Base-by-base conservation (phyloP, 2,329 filamentous ascomycete genomes). In the Aspergillus sp. region DNA sequence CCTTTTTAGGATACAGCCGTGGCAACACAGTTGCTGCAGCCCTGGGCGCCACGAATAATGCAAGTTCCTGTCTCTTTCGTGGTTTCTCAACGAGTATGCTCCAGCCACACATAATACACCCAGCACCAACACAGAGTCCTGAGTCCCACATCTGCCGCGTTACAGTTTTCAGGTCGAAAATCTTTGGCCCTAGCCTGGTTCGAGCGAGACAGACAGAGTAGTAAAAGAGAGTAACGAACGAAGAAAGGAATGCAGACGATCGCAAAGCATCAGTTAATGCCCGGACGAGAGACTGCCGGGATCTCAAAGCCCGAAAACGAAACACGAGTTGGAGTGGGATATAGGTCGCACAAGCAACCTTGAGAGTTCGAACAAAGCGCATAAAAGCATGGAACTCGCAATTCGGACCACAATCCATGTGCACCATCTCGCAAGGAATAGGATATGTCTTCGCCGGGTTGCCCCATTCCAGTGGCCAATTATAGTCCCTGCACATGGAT, bases 401-500 rank as follows among this genome's bases (percentile, higher is more conserved):
- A 48, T 75, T 88, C 1, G 81, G 75, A 2, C 87, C 85, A 52
- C 76, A 77, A 47, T 85, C 85, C 82, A 89, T 88, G 69, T 95
- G 89, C 3, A 93, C 87, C 54, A 94, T 74, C 64, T 89, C 83
- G 68, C 89, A 95, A 1, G 88, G 88, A 49, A 91, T 85, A 0
- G 88, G 89, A 7, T 84, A 69, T 0, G 83, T 79, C 48, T 75
- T 74, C 15, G 77, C 74, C 1, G 88, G 88, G 64, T 94, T 83
- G 17, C 86, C 88, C 79, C 84, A 90, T 48, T 72, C 70, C n/a
- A 74, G 60, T 0, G 88, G 88, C 73, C 82, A 81, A 25, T 71
- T 71, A 66, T 85, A 85, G 55, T 93, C 85, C 52, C 69, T 71
- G 62, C 85, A 90, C 83, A 94, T 87, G 51, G 76, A 73, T 54